These are phyloP conservation scores for Saturnispora galanensis DNA, from an alignment of 805 yeast species.

Conservation along the genomic window DNA sequence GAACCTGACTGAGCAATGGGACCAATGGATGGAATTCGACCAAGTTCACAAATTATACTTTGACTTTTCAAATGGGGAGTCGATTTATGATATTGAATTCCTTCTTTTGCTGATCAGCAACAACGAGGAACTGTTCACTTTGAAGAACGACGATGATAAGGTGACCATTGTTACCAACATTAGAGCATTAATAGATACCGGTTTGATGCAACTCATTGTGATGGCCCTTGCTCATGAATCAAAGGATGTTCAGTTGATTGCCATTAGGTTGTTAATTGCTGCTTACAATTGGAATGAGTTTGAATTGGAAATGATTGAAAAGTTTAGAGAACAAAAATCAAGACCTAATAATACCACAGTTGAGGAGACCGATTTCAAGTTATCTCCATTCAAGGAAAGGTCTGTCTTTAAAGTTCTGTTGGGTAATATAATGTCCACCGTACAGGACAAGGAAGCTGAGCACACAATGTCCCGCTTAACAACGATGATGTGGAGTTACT, in stretches of 20 bases:
- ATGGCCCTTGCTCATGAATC: slow-evolving; percentile 34
- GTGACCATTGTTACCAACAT: slow-evolving; percentile 35
- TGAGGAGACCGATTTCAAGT: slow-evolving; percentile 3
- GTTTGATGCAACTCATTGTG: slow-evolving; percentile 42
- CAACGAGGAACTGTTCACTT: slow-evolving; percentile 50
- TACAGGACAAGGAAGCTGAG: slow-evolving; percentile 9
- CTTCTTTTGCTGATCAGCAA: slow-evolving; percentile 50
- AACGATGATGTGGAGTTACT: slow-evolving; percentile 44
- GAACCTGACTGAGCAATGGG: slow-evolving; percentile 17
- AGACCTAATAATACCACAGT: slow-evolving; percentile 3
- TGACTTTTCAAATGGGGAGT: slow-evolving; percentile 10
- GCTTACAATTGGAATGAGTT: slow-evolving; percentile 28
- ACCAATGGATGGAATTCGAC: slow-evolving; percentile 15
- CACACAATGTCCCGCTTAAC: slow-evolving; percentile 34
- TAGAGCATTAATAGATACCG: slow-evolving; percentile 46
- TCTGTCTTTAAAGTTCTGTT: slow-evolving; percentile 45
- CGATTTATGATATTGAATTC: slow-evolving; percentile 62
- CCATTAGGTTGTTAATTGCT: slow-evolving; percentile 34
- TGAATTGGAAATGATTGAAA: slow-evolving; percentile 12
- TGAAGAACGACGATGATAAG: slow-evolving; percentile 13
- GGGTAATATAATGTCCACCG: slow-evolving; percentile 34
- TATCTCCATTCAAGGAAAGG: slow-evolving; percentile 41
- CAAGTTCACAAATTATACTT: slow-evolving; percentile 21
- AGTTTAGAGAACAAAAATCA: slow-evolving; percentile 6
- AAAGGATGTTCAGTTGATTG: slow-evolving; percentile 25